phyloP scores from a whole-genome alignment of 495 filamentous ascomycete species.

The Penicillium malachiteum region DNA sequence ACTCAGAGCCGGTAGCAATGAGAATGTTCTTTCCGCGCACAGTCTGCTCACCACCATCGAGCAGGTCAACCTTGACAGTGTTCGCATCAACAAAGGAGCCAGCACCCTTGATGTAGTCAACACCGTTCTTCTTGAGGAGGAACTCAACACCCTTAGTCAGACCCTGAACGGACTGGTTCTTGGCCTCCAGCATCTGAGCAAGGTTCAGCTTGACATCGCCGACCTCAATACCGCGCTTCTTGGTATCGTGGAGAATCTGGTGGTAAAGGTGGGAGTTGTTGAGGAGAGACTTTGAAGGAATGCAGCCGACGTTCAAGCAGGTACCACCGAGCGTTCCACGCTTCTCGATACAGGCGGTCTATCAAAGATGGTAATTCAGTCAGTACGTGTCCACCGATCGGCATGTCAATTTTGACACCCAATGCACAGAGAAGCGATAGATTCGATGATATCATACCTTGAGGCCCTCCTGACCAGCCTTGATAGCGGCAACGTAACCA shows the following conservation, averaged over 20 bases:
- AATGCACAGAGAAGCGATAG: not conserved
- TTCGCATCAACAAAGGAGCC: constrained; percentile 84
- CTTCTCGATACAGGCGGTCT: constrained; percentile 99
- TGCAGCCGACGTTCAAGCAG: constrained; percentile 98
- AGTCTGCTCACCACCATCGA: constrained; percentile 85
- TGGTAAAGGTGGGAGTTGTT: constrained; percentile 99
- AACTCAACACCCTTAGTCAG: constrained; percentile 98
- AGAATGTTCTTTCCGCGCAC: constrained; percentile 93
- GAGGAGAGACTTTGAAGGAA: constrained; percentile 97
- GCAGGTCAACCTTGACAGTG: constrained; percentile 84
- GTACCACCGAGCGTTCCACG: constrained; percentile 92
- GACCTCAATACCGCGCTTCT: constrained; percentile 95
- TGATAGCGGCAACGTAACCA: constrained; percentile 98
- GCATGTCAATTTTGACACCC: too few species aligned
- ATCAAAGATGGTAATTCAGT: constrained; percentile 9
- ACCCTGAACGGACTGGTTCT: constrained; percentile 83
- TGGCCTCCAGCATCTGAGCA: constrained; percentile 94
- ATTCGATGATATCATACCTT: constrained; percentile 61
- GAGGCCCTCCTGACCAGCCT: constrained; percentile 94
- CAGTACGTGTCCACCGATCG: constrained; percentile 3
- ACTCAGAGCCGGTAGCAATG: constrained; percentile 91
- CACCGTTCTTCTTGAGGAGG: constrained; percentile 97
- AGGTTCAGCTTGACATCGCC: constrained; percentile 96
- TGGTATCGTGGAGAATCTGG: constrained; percentile 93
- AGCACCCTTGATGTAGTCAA: constrained; percentile 93